Conservation (phyloP, 306 rosid species). For the Rosa persica region DNA sequence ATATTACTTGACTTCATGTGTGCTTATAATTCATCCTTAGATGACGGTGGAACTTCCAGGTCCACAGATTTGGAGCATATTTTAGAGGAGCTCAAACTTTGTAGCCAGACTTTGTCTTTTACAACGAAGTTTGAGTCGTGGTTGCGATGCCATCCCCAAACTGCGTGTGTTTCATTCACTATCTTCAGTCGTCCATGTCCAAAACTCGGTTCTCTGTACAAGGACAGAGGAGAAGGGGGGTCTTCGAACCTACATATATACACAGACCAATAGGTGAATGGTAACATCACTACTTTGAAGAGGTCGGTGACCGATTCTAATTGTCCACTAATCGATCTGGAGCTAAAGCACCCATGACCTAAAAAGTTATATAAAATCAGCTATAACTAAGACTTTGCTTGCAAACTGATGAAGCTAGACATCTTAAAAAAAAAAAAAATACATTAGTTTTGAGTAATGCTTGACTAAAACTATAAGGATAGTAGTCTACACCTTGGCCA, state of each 20-base stretch:
- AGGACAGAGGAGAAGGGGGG: constrained; percentile 46
- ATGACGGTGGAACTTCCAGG: neutral
- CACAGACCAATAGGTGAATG: neutral
- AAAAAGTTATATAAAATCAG: too few species aligned
- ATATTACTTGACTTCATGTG: too few species aligned
- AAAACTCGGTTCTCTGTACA: constrained; percentile 71
- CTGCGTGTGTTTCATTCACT: constrained; percentile 58
- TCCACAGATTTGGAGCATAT: constrained; percentile 1
- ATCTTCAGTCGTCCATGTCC: constrained; percentile 72
- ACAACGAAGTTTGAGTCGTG: constrained; percentile 42
- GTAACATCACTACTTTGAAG: too few species aligned
- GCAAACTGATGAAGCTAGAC: too few species aligned
- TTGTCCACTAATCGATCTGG: too few species aligned
- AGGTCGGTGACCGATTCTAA: too few species aligned
- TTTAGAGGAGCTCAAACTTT: constrained; percentile 36
- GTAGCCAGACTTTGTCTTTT: constrained; percentile 56
- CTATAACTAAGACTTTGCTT: too few species aligned
- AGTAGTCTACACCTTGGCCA: too few species aligned
- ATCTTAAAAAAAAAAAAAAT: too few species aligned
- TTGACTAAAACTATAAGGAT: too few species aligned
- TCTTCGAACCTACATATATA: constrained; percentile 36
- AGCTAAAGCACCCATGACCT: too few species aligned
- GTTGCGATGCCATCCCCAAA: constrained; percentile 87
- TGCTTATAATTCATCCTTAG: neutral
- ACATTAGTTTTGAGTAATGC: too few species aligned